These are phyloP conservation scores for Rhynchosporium graminicola DNA, from an alignment of 2,329 filamentous ascomycete genomes.

Conservation along the genomic window DNA sequence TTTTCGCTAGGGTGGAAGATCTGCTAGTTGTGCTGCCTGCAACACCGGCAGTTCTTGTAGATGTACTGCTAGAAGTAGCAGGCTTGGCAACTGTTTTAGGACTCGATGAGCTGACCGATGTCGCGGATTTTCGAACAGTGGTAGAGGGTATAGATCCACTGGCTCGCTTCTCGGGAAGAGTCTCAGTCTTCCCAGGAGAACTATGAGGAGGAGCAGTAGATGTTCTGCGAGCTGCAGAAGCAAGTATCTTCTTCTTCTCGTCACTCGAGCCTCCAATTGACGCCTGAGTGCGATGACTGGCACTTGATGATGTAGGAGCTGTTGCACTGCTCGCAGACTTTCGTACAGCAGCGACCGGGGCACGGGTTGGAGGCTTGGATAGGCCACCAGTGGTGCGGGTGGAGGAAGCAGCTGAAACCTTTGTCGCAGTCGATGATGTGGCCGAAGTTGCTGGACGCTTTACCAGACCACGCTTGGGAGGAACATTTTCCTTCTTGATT, in stretches of 20 bases:
- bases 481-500: slow-evolving; percentile 39
- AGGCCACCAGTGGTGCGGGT: slow-evolving; percentile 37
- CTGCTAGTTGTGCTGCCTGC: slow-evolving; percentile 42
- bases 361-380: slow-evolving; percentile 41
- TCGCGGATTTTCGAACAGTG: slow-evolving; percentile 39
- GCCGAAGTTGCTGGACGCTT: slow-evolving; percentile 34
- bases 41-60: slow-evolving; percentile 37
- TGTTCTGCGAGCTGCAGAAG: slow-evolving; percentile 35
- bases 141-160: slow-evolving; percentile 31
- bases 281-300: slow-evolving; percentile 35
- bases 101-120: slow-evolving; percentile 37
- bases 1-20: slow-evolving; percentile 40
- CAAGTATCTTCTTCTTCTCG: slow-evolving; percentile 38
- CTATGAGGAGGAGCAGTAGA: slow-evolving; percentile 36
- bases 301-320: slow-evolving; percentile 36
- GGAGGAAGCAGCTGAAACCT: slow-evolving; percentile 34
- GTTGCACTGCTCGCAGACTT: slow-evolving; percentile 39
- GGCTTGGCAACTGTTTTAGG: slow-evolving; percentile 43
- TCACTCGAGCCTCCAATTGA: slow-evolving; percentile 39
- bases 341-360: slow-evolving; percentile 33
- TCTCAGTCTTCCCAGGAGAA: slow-evolving; percentile 34
- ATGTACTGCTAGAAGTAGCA: slow-evolving; percentile 42
- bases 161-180: slow-evolving; percentile 37
- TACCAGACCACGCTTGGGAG: slow-evolving; percentile 34
- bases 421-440: slow-evolving; percentile 34